These are phyloP conservation scores for Penicillium angulare DNA, from an alignment of 495 filamentous ascomycete genomes.

Conservation along the genomic window DNA sequence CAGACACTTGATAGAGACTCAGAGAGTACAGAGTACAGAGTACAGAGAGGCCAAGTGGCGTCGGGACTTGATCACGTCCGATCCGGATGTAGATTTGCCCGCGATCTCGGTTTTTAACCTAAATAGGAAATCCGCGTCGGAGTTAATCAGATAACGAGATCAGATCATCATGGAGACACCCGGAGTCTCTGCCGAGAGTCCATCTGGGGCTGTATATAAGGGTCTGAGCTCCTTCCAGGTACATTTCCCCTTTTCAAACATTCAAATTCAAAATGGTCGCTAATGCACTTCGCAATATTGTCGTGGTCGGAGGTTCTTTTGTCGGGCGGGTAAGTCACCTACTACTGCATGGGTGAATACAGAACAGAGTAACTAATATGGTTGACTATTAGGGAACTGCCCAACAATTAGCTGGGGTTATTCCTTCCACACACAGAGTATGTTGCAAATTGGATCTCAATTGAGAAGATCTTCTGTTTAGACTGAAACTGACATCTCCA, in stretches of 20 bases:
- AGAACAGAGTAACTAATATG: conserved; percentile 1
- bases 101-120: conserved; percentile 14
- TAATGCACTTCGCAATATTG: conserved; percentile 36
- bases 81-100: conserved; percentile 14
- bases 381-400: conserved; percentile 30
- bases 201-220: not conserved
- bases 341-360: not conserved
- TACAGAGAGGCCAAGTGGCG: too few species aligned
- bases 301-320: conserved; percentile 44
- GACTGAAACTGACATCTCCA: not conserved
- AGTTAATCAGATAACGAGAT: conserved; percentile 26
- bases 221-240: not conserved
- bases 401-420: conserved; percentile 35
- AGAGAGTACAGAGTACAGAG: too few species aligned
- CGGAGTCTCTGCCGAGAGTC: not conserved
- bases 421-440: conserved; percentile 39
- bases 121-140: conserved; percentile 13
- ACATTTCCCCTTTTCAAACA: not conserved
- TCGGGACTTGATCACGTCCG: conserved; percentile 4
- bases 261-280: conserved; percentile 17
- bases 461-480: too few species aligned
- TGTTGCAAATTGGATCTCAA: too few species aligned
- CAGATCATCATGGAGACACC: conserved; percentile 3
- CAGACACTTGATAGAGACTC: too few species aligned
- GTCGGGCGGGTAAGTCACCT: conserved; percentile 34